Conservation (phyloP, 2,329 filamentous ascomycete genomes). For the Metarhizium rileyi region DNA sequence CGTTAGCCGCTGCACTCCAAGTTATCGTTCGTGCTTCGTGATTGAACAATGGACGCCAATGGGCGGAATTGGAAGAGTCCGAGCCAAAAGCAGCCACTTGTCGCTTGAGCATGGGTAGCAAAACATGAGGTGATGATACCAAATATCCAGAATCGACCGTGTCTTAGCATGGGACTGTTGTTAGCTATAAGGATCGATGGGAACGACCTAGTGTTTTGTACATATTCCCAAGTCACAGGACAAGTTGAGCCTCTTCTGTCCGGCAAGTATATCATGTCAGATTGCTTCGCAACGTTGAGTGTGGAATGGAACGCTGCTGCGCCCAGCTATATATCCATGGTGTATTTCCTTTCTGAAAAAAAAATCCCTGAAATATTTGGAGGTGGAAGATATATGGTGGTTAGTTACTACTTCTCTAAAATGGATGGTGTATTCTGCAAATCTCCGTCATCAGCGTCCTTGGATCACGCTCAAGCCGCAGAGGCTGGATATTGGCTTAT, state of each 20-base stretch:
- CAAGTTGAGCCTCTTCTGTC: neutral
- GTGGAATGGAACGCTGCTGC: slow-evolving; percentile 43
- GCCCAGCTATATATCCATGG: slow-evolving; percentile 42
- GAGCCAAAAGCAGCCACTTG: neutral
- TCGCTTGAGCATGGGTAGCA: neutral
- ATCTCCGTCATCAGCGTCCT: neutral
- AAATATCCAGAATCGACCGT: neutral
- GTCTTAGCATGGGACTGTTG: neutral
- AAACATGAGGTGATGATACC: neutral
- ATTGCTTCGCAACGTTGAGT: slow-evolving; percentile 19
- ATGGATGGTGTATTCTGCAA: slow-evolving; percentile 40
- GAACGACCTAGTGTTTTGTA: too few species aligned
- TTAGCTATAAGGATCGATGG: neutral
- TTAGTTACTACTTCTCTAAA: slow-evolving; percentile 41
- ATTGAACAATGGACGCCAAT: neutral
- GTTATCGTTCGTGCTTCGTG: neutral
- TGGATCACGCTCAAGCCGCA: neutral
- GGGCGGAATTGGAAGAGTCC: neutral
- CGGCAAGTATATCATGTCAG: neutral
- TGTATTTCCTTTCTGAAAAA: slow-evolving; percentile 37
- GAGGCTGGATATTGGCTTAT: neutral
- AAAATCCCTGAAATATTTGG: slow-evolving; percentile 37
- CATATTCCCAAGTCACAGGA: neutral
- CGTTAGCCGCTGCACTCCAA: too few species aligned
- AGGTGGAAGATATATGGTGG: slow-evolving; percentile 50